These are phyloP conservation scores for Calonectria leucothoes DNA, from an alignment of 2,329 filamentous ascomycete species.

Conservation along the genomic window DNA sequence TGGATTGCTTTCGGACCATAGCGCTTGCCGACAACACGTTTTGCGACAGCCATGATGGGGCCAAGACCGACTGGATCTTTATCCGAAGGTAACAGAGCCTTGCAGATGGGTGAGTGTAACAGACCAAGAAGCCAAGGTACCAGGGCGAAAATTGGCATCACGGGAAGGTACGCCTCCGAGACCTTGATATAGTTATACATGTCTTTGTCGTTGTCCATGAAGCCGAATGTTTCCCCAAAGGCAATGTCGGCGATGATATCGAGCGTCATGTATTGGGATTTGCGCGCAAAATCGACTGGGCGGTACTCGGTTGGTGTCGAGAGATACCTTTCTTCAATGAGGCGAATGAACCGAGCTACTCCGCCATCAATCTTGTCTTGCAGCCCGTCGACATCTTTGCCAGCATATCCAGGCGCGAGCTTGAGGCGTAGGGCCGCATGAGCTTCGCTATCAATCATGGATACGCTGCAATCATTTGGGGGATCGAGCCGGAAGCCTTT, in stretches of 20 bases:
- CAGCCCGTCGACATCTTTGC: conserved; percentile 1
- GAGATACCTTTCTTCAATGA: conserved; percentile 14
- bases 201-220: conserved; percentile 14
- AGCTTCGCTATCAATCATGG: not conserved
- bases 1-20: not conserved
- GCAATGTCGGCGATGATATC: conserved; percentile 17
- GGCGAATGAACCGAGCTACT: not conserved
- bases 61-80: conserved; percentile 16
- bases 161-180: not conserved
- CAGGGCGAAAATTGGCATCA: conserved; percentile 11
- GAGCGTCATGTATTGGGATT: conserved; percentile 12
- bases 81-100: conserved; percentile 11
- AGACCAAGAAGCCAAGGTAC: conserved; percentile 15
- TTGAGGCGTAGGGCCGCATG: conserved; percentile 7
- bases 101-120: conserved; percentile 15
- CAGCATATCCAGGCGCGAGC: conserved; percentile 11
- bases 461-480: conserved; percentile 7
- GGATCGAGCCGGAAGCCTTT: conserved; percentile 17
- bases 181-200: conserved; percentile 9
- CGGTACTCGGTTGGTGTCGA: not conserved
- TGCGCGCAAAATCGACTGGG: conserved; percentile 8
- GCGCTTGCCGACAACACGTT: conserved; percentile 1
- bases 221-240: conserved; percentile 16
- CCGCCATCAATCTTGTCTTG: conserved; percentile 8
- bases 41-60: conserved; percentile 11